These are phyloP conservation scores for Leucaena leucocephala DNA, from an alignment of 306 rosid species.

Conservation along the genomic window DNA sequence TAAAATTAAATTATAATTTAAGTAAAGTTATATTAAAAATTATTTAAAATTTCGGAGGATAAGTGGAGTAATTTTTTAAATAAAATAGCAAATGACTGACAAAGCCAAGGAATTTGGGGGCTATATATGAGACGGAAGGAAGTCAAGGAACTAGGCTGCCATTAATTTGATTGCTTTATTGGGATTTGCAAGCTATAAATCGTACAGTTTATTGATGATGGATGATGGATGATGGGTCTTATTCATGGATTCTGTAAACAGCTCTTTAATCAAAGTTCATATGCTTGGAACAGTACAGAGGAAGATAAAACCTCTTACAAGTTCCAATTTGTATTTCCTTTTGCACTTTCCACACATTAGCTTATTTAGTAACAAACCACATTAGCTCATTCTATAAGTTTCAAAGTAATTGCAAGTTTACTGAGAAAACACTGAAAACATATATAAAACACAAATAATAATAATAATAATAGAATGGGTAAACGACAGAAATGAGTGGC, in stretches of 20 bases:
- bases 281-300: too few species aligned
- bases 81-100: background rate
- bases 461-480: background rate
- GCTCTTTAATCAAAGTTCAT: conserved; percentile 22
- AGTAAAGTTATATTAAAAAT: too few species aligned
- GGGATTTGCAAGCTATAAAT: conserved; percentile 44
- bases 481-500: background rate
- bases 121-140: background rate
- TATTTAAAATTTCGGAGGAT: too few species aligned
- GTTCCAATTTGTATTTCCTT: background rate
- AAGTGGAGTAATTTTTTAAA: too few species aligned
- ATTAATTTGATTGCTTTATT: conserved; percentile 39
- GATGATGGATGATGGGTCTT: conserved; percentile 38
- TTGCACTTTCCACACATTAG: background rate
- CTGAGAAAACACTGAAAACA: background rate
- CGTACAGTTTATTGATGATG: conserved; percentile 17
- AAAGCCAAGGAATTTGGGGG: background rate
- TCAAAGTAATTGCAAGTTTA: background rate
- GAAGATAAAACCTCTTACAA: background rate
- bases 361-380: background rate
- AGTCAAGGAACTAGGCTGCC: background rate
- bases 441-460: background rate
- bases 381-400: background rate
- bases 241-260: conserved; percentile 25
- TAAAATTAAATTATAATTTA: too few species aligned